Conservation (phyloP, 495 filamentous ascomycete species). For the Tuber magnatum region DNA sequence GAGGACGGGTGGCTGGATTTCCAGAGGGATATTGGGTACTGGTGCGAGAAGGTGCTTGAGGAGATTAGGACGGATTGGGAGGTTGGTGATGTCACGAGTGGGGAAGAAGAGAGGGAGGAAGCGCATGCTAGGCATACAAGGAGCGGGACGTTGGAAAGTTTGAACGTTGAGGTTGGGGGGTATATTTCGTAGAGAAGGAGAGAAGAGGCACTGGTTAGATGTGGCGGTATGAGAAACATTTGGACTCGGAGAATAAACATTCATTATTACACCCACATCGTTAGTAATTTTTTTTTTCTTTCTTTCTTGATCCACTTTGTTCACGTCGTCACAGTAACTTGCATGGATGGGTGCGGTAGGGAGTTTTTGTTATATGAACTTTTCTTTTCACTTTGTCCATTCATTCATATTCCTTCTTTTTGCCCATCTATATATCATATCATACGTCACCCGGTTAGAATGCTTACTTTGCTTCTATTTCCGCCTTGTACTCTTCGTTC, state of each 20-base stretch:
- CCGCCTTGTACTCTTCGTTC: not conserved
- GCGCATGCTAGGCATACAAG: slow-evolving; percentile 36
- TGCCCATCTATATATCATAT: not conserved
- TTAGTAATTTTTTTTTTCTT: too few relatives aligned
- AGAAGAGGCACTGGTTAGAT: not conserved
- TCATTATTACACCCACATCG: too few relatives aligned
- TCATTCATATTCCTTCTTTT: not conserved
- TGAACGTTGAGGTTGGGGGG: slow-evolving; percentile 37
- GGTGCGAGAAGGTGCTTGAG: slow-evolving; percentile 37
- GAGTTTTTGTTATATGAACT: not conserved
- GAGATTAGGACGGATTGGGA: slow-evolving; percentile 40
- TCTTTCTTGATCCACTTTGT: not conserved
- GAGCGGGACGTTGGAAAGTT: slow-evolving; percentile 36
- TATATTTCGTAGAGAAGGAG: not conserved
- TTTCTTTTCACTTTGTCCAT: not conserved
- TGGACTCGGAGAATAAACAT: not conserved
- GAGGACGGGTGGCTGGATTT: slow-evolving; percentile 36
- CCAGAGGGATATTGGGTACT: slow-evolving; percentile 31
- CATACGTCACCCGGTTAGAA: not conserved
- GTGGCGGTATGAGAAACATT: not conserved
- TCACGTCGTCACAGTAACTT: not conserved
- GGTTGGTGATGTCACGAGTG: slow-evolving; percentile 34
- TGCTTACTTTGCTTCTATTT: not conserved
- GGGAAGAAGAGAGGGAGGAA: not conserved
- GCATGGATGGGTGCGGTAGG: not conserved